These are phyloP conservation scores for Pythium pyrilobum DNA, from an alignment of 352 stramenopile genomes.

Conservation along the genomic window DNA sequence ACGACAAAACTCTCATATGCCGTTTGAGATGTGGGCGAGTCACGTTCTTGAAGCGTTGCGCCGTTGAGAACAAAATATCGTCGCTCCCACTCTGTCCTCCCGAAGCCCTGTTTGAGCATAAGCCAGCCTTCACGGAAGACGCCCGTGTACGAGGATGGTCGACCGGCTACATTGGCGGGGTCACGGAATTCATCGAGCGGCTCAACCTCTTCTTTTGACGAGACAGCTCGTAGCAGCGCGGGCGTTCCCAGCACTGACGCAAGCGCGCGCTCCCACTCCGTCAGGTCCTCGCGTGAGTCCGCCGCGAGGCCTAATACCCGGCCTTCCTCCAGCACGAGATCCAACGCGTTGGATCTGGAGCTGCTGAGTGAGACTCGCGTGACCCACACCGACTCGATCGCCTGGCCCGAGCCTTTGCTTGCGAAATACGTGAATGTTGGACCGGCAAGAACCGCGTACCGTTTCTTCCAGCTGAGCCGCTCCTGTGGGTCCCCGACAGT, in stretches of 20 bases:
- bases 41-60: slow-evolving; percentile 55
- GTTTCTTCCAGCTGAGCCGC: slow-evolving; percentile 41
- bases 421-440: slow-evolving; percentile 50
- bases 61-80: slow-evolving; percentile 60
- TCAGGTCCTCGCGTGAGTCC: slow-evolving; percentile 34
- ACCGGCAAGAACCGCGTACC: slow-evolving; percentile 46
- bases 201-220: slow-evolving; percentile 8
- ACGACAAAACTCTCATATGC: slow-evolving; percentile 44
- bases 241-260: slow-evolving; percentile 10
- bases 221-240: slow-evolving; percentile 1
- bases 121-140: slow-evolving; percentile 54
- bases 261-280: slow-evolving; percentile 32
- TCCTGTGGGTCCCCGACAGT: slow-evolving; percentile 25
- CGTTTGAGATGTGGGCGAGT: slow-evolving; percentile 39
- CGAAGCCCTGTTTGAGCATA: slow-evolving; percentile 38
- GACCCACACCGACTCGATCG: slow-evolving; percentile 26
- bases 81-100: slow-evolving; percentile 45
- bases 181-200: background rate
- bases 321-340: slow-evolving; percentile 21
- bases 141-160: slow-evolving; percentile 15
- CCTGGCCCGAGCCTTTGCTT: slow-evolving; percentile 17
- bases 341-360: slow-evolving; percentile 28
- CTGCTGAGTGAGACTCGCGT: slow-evolving; percentile 23
- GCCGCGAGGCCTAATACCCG: slow-evolving; percentile 25
- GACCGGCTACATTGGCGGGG: background rate